phyloP scores from a whole-genome alignment of 75 land plant species.

The Sequoia sempervirens region DNA sequence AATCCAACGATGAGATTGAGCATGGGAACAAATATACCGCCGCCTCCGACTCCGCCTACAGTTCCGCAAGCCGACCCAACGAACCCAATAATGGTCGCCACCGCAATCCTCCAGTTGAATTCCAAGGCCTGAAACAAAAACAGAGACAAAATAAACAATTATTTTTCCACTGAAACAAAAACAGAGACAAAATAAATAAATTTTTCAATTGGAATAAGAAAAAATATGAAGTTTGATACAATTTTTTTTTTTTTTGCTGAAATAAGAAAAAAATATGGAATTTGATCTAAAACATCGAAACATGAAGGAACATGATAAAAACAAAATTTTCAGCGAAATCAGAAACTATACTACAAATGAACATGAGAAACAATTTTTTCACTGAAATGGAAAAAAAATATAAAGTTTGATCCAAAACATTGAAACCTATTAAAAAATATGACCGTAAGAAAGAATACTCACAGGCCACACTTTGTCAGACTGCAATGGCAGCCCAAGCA shows the following conservation, averaged over 20 bases:
- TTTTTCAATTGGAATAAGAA: too few relatives aligned
- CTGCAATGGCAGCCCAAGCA: background rate
- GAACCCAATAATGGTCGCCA: slow-evolving; percentile 67
- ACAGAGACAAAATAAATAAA: too few relatives aligned
- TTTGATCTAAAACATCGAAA: too few relatives aligned
- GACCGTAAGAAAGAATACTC: background rate
- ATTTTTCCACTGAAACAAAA: too few relatives aligned
- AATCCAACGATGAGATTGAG: slow-evolving; percentile 77
- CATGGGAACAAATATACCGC: slow-evolving; percentile 89
- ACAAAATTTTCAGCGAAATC: too few relatives aligned
- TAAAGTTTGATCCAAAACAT: background rate
- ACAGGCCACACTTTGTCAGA: background rate
- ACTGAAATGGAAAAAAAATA: background rate
- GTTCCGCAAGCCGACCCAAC: slow-evolving; percentile 82
- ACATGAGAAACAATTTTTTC: background rate
- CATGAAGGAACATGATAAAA: too few relatives aligned
- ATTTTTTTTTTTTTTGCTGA: too few relatives aligned
- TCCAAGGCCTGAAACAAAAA: slow-evolving; percentile 40
- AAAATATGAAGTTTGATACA: too few relatives aligned
- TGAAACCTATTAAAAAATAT: background rate
- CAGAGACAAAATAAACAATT: background rate
- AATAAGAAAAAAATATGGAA: too few relatives aligned
- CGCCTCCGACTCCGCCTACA: slow-evolving; percentile 92
- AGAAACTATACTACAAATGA: too few relatives aligned
- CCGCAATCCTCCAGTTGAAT: slow-evolving; percentile 54